Base-by-base conservation (phyloP, 805 yeast species). In the Ogataea saltuana region DNA sequence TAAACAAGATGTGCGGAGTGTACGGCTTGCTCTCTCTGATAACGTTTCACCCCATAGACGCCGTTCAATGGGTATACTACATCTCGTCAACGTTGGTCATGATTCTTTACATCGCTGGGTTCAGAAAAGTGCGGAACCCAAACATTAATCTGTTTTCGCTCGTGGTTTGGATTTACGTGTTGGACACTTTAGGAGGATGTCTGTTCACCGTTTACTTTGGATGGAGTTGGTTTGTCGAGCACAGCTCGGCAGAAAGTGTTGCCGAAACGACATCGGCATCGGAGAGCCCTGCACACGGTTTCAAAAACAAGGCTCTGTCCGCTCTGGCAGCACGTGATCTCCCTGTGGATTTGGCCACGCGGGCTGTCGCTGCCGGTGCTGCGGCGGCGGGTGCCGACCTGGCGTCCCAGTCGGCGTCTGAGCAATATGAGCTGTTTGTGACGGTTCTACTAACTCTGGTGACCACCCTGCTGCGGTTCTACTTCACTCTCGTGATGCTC, bases 1-100 rank as follows among this genome's bases (percentile, higher is more conserved):
- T 90, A 50, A 91, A 91, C 69, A 90, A 90, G 61, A 87, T 90
- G 52, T 81, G 95, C 45, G 97, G 98, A 8, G 71, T 81, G 16
- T 91, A 84, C 63, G 99, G 97, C 21, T 69, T 91, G 26, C 68
- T 89, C 17, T 89, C 97, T 1, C 63, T 91, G 19, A 76, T 91
- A 57, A 90, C 97, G 0, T 93, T 96, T 1, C 96, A 90, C 59
- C 93, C 93, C 2, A 72, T 90, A 42, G 82, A 81, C 46, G 76
- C 82, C 47, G 69, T 85, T 67, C 97, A 91, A 60, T 86, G 96
- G 93, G 46, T 85, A 1, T 79, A 82, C 51, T 88, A 90, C 62
- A 54, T 84, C 13, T 61, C 83, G 45, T 83, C 95, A 3, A 68
- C 86, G 12, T 42, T 76, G 3, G 70, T 81, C 5, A 65, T 90